phyloP scores from a whole-genome alignment of 73 alveolate species.

The Paramecium sexaurelia region DNA sequence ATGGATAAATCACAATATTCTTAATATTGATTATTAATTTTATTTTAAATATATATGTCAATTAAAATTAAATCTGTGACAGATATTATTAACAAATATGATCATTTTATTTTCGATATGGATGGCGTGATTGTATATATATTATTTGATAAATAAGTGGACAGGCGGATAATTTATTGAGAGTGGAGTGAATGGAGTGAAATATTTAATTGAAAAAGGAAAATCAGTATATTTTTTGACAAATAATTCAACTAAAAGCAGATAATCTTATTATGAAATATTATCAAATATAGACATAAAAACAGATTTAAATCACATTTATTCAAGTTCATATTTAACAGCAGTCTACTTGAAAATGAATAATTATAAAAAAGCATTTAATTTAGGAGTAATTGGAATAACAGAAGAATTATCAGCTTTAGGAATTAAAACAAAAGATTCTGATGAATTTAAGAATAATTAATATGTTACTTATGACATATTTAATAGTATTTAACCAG shows the following conservation, averaged over 20 bases:
- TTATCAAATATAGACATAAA: constrained; percentile 24
- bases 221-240: constrained; percentile 70
- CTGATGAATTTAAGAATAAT: constrained; percentile 8
- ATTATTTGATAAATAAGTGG: constrained; percentile 45
- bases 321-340: constrained; percentile 60
- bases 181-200: constrained; percentile 55
- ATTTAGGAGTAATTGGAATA: constrained; percentile 68
- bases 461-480: constrained; percentile 66
- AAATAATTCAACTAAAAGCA: constrained; percentile 70
- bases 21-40: not conserved
- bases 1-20: constrained; percentile 34
- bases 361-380: constrained; percentile 44
- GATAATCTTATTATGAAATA: constrained; percentile 51
- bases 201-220: constrained; percentile 25
- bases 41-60: not conserved
- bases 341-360: constrained; percentile 60
- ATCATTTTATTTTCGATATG: constrained; percentile 67
- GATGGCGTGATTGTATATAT: constrained; percentile 72
- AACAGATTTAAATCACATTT: constrained; percentile 50
- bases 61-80: constrained; percentile 15
- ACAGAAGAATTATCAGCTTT: constrained; percentile 30
- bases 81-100: constrained; percentile 58
- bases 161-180: constrained; percentile 58
- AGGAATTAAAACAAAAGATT: constrained; percentile 55
- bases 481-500: constrained; percentile 60